These are phyloP conservation scores for Kodamaea anthophila DNA, from an alignment of 1,139 yeast species.

Conservation along the genomic window DNA sequence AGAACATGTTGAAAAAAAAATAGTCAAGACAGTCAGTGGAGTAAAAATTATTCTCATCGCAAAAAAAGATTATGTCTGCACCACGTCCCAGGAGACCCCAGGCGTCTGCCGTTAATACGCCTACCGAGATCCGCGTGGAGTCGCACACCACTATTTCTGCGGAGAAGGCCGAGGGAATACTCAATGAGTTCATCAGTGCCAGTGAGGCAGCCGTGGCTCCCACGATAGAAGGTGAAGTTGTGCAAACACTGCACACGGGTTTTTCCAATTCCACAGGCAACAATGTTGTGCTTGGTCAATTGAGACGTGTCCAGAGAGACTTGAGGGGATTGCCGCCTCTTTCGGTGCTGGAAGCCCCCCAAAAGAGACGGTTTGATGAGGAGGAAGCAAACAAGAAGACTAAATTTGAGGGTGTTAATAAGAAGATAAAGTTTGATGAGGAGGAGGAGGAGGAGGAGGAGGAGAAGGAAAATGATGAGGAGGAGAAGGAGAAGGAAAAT, in stretches of 20 bases:
- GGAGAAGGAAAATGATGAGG: constrained; percentile 10
- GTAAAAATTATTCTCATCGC: too few relatives aligned
- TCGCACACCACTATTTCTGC: constrained; percentile 22
- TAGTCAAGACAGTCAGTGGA: too few relatives aligned
- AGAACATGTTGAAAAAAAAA: constrained; percentile 4
- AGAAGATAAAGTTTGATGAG: constrained; percentile 9
- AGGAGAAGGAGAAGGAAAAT: constrained; percentile 6
- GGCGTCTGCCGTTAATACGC: constrained; percentile 44
- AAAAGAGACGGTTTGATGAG: constrained; percentile 14
- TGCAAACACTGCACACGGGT: constrained; percentile 13
- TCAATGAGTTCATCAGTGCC: constrained; percentile 42
- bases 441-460: constrained; percentile 13
- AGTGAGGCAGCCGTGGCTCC: constrained; percentile 16
- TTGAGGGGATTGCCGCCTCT: constrained; percentile 70
- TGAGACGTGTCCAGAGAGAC: constrained; percentile 63
- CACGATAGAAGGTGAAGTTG: constrained; percentile 7
- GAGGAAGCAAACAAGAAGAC: constrained; percentile 20
- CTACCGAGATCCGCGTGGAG: constrained; percentile 39
- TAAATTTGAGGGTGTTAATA: constrained; percentile 22
- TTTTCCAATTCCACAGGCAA: constrained; percentile 18
- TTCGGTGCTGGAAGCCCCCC: constrained; percentile 19
- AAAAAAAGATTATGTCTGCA: constrained; percentile 10
- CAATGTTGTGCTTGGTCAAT: constrained; percentile 47
- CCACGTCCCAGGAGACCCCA: constrained; percentile 28
- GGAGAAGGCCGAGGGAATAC: constrained; percentile 39